phyloP scores from a whole-genome alignment of 2,329 filamentous ascomycete species.

The Zymoseptoria passerinii region DNA sequence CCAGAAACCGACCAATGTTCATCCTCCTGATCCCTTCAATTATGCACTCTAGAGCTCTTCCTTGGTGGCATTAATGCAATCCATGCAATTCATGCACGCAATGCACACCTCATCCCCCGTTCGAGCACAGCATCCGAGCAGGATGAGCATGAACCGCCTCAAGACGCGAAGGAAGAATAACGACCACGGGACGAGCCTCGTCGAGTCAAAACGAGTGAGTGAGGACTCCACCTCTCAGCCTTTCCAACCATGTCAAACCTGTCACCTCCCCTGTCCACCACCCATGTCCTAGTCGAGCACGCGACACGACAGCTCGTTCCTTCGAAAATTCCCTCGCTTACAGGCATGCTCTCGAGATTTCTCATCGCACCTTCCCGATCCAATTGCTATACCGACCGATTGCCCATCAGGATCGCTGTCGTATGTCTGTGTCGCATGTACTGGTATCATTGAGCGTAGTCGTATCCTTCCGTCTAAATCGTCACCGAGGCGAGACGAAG shows the following conservation, averaged over 20 bases:
- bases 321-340: background rate
- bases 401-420: background rate
- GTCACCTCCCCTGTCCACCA: constrained; percentile 18
- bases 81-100: background rate
- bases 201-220: background rate
- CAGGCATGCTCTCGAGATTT: background rate
- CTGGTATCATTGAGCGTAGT: background rate
- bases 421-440: background rate
- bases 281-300: background rate
- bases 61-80: background rate
- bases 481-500: background rate
- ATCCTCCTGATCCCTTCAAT: background rate
- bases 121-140: background rate
- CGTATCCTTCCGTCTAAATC: background rate
- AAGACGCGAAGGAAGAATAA: background rate
- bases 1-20: background rate
- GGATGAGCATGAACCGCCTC: background rate
- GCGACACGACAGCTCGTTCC: background rate
- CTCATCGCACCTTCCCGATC: background rate
- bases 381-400: background rate
- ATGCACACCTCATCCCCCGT: background rate
- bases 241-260: constrained; percentile 15
- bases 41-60: background rate
- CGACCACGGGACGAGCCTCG: background rate
- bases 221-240: background rate